Base-by-base conservation (phyloP, 495 filamentous ascomycete species). In the Hypomontagnella submonticulosa region DNA sequence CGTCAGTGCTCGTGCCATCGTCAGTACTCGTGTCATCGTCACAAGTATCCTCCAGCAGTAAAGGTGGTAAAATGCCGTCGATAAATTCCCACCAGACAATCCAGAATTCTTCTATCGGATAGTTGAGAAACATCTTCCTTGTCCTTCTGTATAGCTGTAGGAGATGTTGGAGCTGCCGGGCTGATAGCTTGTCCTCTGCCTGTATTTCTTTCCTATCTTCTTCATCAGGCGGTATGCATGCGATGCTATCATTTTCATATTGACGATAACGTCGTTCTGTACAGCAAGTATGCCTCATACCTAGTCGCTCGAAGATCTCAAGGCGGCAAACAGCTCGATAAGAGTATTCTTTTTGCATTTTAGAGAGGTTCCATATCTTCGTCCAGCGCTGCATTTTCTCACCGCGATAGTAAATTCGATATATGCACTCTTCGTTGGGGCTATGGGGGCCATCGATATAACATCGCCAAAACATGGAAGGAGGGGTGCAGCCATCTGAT, bases 271-370 rank as follows among this genome's bases (percentile, higher is more conserved):
- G 6, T 6, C 6, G 23, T 2, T 27, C 23, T 27, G 23, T n/a
- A n/a, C 23, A 53, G 27, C 43, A 47, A 4, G 40, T 57, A 46
- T 57, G 54, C 38, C 1, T 18, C 54, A 57, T 57, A 19, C 54
- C 30, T 13, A 57, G 54, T 9, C 54, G 41, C 1, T 48, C 54
- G 18, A 48, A 57, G 4, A 57, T 40, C 27, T 57, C 53, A 7
- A 44, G 41, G 9, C 15, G 53, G 23, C 53, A 57, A 15, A 57
- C 36, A 3, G 8, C 11, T 30, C 30, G 30, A 13, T 57, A 57
- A 8, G 16, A 36, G 16, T 47, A 4, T 38, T 47, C 54, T 18
- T 57, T 57, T 18, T 57, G 27, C 13, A 8, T 16, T 12, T 12
- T 57, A 9, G 41, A 37, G 42, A 57, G 10, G 1, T 10, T 38